These are phyloP conservation scores for Tetraselmis chui DNA, from an alignment of 139 green algal genomes.

Conservation along the genomic window DNA sequence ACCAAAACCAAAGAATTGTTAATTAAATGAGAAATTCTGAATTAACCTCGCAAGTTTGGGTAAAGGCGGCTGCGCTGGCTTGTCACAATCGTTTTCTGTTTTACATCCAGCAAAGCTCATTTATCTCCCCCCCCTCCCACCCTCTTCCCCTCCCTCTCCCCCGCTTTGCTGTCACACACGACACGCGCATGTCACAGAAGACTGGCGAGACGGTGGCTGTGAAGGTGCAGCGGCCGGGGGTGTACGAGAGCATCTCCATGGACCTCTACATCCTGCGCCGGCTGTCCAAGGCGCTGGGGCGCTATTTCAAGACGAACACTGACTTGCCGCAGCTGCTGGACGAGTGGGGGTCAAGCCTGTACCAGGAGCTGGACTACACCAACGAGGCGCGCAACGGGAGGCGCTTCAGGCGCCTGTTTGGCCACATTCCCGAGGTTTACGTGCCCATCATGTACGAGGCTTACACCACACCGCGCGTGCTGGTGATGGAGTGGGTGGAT, in stretches of 20 bases:
- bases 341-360: constrained; percentile 72
- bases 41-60: too few relatives aligned
- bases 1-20: too few relatives aligned
- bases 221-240: constrained; percentile 74
- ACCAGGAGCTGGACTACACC: constrained; percentile 78
- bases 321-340: constrained; percentile 82
- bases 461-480: constrained; percentile 45
- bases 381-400: constrained; percentile 65
- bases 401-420: constrained; percentile 48
- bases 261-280: constrained; percentile 77
- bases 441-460: constrained; percentile 43
- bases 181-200: background rate
- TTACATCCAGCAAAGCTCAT: too few relatives aligned
- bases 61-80: too few relatives aligned
- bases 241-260: constrained; percentile 64
- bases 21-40: too few relatives aligned
- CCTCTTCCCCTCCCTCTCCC: too few relatives aligned
- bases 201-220: constrained; percentile 13
- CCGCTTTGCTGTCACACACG: too few relatives aligned
- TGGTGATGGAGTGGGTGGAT: constrained; percentile 91
- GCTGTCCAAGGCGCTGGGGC: constrained; percentile 18
- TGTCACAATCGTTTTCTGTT: too few relatives aligned
- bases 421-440: constrained; percentile 44
- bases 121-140: too few relatives aligned
- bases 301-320: constrained; percentile 26